These are phyloP conservation scores for Boletus reticulatus DNA, from an alignment of 768 basidiomycete genomes.

Conservation along the genomic window DNA sequence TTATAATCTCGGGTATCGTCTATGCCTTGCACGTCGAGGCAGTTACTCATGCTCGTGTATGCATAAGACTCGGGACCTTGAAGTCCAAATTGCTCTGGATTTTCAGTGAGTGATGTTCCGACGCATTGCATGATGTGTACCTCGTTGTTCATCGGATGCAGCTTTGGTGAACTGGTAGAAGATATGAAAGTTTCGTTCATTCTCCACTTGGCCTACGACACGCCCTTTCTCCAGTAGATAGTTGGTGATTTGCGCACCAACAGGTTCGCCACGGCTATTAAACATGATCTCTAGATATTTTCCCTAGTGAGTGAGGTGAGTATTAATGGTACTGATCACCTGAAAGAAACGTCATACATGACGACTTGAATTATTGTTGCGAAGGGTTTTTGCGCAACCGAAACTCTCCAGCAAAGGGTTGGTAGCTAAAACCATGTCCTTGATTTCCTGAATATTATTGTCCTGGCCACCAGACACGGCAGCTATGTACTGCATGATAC, in stretches of 20 bases:
- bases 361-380: constrained; percentile 98
- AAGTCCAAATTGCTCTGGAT: constrained; percentile 84
- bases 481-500: constrained; percentile 99
- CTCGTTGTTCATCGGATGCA: constrained; percentile 85
- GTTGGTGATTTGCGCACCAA: constrained; percentile 98
- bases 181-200: constrained; percentile 97
- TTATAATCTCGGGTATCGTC: constrained; percentile 84
- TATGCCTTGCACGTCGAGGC: constrained; percentile 87
- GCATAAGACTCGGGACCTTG: constrained; percentile 96
- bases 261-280: constrained; percentile 86
- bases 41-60: constrained; percentile 91
- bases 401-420: constrained; percentile 98
- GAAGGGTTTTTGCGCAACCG: constrained; percentile 96
- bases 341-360: constrained; percentile 64
- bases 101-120: constrained; percentile 12
- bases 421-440: constrained; percentile 99
- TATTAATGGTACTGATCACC: not conserved
- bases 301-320: constrained; percentile 52
- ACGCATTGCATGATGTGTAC: constrained; percentile 39
- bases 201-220: constrained; percentile 94
- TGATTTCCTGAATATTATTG: constrained; percentile 93
- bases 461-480: constrained; percentile 89
- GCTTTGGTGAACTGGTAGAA: constrained; percentile 99
- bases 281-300: constrained; percentile 99
- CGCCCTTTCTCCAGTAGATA: constrained; percentile 96